Percentiles rank a stretch among this genome's conserved stretches.
Conservation (phyloP, 1,284 basidiomycete species). For the Cutaneotrichosporon dermatis region DNA sequence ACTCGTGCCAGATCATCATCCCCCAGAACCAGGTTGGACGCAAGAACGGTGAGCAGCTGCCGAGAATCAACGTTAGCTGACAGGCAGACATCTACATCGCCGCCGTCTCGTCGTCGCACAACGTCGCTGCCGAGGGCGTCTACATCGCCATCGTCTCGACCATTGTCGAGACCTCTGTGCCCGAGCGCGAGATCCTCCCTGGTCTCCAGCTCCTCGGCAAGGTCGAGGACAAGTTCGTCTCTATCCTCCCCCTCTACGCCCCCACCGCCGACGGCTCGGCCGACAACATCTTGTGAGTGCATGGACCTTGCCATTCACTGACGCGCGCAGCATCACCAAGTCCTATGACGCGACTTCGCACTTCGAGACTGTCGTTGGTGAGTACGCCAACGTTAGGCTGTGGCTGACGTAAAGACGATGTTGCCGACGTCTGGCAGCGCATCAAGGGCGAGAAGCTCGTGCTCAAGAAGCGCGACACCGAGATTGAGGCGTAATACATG, state of each 20-base stretch:
- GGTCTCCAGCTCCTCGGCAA: conserved; percentile 88
- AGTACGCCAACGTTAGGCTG: background rate
- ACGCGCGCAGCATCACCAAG: conserved; percentile 88
- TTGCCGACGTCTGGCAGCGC: conserved; percentile 86
- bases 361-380: conserved; percentile 85
- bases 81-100: conserved; percentile 93
- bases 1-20: conserved; percentile 91
- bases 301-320: conserved; percentile 51
- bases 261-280: conserved; percentile 72
- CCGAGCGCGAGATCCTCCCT: conserved; percentile 86
- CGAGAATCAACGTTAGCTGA: too few relatives aligned
- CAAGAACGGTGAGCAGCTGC: conserved; percentile 77
- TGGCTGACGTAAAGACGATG: conserved; percentile 59
- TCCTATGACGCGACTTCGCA: conserved; percentile 98
- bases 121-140: conserved; percentile 90
- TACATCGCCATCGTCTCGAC: conserved; percentile 98
- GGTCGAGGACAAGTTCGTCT: conserved; percentile 96
- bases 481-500: conserved; percentile 2
- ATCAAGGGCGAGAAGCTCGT: conserved; percentile 54
- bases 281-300: conserved; percentile 52
- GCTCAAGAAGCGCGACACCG: conserved; percentile 46
- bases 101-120: conserved; percentile 93
- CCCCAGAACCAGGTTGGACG: conserved; percentile 96
- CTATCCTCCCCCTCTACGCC: conserved; percentile 80
- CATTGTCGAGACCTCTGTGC: conserved; percentile 86